These are phyloP conservation scores for Fusarium siculi DNA, from an alignment of 2,329 filamentous ascomycete genomes.

Conservation along the genomic window DNA sequence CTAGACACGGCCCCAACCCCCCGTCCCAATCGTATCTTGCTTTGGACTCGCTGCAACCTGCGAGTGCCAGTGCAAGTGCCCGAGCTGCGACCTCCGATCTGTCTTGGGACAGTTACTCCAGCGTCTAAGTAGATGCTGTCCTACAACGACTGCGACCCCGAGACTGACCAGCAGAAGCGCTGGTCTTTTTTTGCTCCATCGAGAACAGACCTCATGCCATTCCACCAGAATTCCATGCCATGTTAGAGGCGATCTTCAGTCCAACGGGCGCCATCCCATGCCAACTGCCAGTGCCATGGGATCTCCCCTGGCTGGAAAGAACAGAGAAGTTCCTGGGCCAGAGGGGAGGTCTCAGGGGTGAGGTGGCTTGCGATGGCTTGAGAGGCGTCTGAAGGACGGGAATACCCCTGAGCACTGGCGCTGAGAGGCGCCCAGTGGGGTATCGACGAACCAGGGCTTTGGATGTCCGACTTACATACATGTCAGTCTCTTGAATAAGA, in stretches of 20 bases:
- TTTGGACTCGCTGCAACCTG: constrained; percentile 24
- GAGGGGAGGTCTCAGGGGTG: constrained; percentile 21
- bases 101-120: constrained; percentile 23
- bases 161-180: constrained; percentile 35
- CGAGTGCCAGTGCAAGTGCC: constrained; percentile 2
- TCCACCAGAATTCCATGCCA: constrained; percentile 38
- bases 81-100: constrained; percentile 13
- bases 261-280: constrained; percentile 32
- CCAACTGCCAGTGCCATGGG: constrained; percentile 34
- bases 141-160: constrained; percentile 30
- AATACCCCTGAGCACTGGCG: constrained; percentile 42
- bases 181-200: background rate
- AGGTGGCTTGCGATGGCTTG: constrained; percentile 25
- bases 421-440: constrained; percentile 44
- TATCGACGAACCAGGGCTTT: constrained; percentile 22
- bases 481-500: constrained; percentile 29
- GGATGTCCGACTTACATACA: constrained; percentile 30
- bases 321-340: constrained; percentile 18
- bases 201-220: constrained; percentile 33
- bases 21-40: constrained; percentile 25
- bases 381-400: constrained; percentile 32
- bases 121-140: constrained; percentile 25
- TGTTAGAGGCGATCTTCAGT: constrained; percentile 36
- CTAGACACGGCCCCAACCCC: constrained; percentile 30
- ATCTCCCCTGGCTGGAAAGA: constrained; percentile 28